Percentiles rank a stretch among this genome's conserved stretches.
These are phyloP conservation scores for Endocarpon pusillum DNA, from an alignment of 495 filamentous ascomycete species.

Conservation along the genomic window DNA sequence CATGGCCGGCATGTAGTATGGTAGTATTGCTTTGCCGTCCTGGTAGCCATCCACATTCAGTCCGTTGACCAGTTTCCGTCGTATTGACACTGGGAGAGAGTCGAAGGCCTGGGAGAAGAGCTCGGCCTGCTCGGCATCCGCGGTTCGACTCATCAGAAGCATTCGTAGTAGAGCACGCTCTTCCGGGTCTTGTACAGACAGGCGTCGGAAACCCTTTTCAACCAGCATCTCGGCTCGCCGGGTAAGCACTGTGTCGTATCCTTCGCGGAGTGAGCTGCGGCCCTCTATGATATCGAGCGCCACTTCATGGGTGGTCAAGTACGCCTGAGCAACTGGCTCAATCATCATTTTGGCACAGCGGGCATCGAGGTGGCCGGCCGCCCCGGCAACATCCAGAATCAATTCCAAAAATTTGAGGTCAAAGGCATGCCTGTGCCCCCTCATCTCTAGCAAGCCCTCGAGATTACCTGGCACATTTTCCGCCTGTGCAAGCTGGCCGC, in stretches of 20 bases:
- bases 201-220: slow-evolving; percentile 3
- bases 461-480: slow-evolving; percentile 18
- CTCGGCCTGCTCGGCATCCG: slow-evolving; percentile 5
- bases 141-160: slow-evolving; percentile 12
- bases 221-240: slow-evolving; percentile 2
- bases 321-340: slow-evolving; percentile 17
- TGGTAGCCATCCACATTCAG: slow-evolving; percentile 12
- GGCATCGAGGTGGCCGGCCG: slow-evolving; percentile 18
- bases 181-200: slow-evolving; percentile 1
- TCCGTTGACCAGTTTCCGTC: slow-evolving; percentile 8
- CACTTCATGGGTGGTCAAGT: slow-evolving; percentile 9
- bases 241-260: slow-evolving; percentile 15
- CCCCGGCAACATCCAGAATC: slow-evolving; percentile 22
- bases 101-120: slow-evolving; percentile 8
- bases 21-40: slow-evolving; percentile 11
- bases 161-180: slow-evolving; percentile 13
- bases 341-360: slow-evolving; percentile 16
- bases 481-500: slow-evolving; percentile 19
- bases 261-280: slow-evolving; percentile 4
- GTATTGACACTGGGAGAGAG: slow-evolving; percentile 1
- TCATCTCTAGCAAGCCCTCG: slow-evolving; percentile 8
- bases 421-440: slow-evolving; percentile 12
- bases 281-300: slow-evolving; percentile 10
- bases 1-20: slow-evolving; percentile 13
- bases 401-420: slow-evolving; percentile 16